phyloP scores from a whole-genome alignment of 2,329 filamentous ascomycete species.

The Ophiostoma populinum region DNA sequence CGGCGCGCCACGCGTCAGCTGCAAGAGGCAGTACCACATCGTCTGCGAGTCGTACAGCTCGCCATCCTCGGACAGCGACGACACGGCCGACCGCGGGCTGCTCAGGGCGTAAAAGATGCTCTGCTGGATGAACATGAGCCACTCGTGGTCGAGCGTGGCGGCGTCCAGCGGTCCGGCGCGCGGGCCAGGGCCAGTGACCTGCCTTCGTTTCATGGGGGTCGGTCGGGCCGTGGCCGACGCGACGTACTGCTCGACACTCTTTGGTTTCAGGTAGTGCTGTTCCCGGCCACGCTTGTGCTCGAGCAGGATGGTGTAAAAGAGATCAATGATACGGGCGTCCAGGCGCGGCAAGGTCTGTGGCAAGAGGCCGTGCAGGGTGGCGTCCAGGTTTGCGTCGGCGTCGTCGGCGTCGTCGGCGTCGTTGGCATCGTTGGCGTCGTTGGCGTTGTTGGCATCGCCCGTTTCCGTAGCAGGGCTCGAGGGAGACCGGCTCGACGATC shows the following conservation, averaged over 20 bases:
- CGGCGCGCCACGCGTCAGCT: slow-evolving; percentile 37
- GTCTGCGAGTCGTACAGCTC: slow-evolving; percentile 41
- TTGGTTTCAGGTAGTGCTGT: slow-evolving; percentile 28
- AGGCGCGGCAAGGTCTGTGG: slow-evolving; percentile 41
- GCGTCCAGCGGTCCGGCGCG: slow-evolving; percentile 2
- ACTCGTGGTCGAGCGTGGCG: slow-evolving; percentile 15
- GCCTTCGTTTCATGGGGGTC: slow-evolving; percentile 20
- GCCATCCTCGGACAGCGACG: slow-evolving; percentile 37
- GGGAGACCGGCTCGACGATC: slow-evolving; percentile 12
- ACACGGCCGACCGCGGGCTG: slow-evolving; percentile 34
- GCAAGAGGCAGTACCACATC: slow-evolving; percentile 45
- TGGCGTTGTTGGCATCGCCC: neutral
- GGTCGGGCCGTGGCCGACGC: slow-evolving; percentile 14
- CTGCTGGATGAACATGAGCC: slow-evolving; percentile 46
- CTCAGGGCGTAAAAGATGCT: slow-evolving; percentile 47
- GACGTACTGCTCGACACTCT: no score
- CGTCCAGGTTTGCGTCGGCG: slow-evolving; percentile 12
- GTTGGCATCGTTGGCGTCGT: neutral
- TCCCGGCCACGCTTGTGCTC: slow-evolving; percentile 38
- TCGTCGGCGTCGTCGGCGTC: neutral
- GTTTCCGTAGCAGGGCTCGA: slow-evolving; percentile 1
- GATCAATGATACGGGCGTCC: slow-evolving; percentile 37
- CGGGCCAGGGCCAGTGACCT: no score
- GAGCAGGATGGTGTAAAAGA: slow-evolving; percentile 42
- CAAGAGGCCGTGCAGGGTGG: slow-evolving; percentile 21